These are phyloP conservation scores for Russula sp. DNA, from an alignment of 768 basidiomycete genomes.

Conservation along the genomic window DNA sequence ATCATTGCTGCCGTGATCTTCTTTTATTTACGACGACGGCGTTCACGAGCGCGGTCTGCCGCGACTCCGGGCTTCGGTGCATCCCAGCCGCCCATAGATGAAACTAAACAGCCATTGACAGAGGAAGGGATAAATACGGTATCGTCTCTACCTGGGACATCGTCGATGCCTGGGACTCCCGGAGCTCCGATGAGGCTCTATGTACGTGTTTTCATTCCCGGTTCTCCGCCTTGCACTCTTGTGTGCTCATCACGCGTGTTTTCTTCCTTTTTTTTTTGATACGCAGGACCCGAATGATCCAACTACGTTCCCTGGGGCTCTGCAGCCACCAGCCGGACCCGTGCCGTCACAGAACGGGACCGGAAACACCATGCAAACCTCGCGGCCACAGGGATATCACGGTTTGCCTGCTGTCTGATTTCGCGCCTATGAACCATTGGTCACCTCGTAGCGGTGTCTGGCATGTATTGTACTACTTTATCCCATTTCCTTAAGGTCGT, in stretches of 20 bases:
- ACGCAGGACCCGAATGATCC: not conserved
- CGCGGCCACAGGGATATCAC: not conserved
- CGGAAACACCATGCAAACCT: not conserved
- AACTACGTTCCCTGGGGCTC: not conserved
- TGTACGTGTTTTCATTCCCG: not conserved
- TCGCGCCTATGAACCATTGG: not conserved
- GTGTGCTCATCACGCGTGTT: not conserved
- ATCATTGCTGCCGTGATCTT: not conserved
- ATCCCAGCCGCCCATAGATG: not conserved
- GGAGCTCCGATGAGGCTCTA: not conserved
- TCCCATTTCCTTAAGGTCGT: no score
- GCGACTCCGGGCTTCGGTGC: not conserved
- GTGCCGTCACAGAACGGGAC: not conserved
- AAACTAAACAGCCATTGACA: not conserved
- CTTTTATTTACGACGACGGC: not conserved
- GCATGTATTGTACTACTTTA: no score
- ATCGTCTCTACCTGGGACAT: not conserved
- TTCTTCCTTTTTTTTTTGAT: not conserved
- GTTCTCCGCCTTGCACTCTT: not conserved
- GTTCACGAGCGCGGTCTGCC: not conserved
- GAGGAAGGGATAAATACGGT: not conserved
- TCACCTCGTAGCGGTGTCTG: no score
- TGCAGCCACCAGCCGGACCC: not conserved
- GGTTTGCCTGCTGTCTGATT: conserved; percentile 3
- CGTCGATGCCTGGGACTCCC: not conserved